Conservation (phyloP, 2,329 filamentous ascomycete genomes). For the Fusarium udum region DNA sequence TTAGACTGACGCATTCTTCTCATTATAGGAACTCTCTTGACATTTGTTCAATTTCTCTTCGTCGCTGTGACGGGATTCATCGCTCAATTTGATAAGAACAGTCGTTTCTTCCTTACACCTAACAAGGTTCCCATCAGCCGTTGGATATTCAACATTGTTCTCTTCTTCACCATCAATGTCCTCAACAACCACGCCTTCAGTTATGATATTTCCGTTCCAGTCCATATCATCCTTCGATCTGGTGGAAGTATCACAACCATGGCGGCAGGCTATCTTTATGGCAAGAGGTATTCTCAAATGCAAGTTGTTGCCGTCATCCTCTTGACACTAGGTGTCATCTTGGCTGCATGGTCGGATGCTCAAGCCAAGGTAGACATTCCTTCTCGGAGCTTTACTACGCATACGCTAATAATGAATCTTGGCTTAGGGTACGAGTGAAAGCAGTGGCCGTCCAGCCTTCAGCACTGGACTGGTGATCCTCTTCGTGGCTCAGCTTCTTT, state of each 20-base stretch:
- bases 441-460: slow-evolving; percentile 45
- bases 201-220: slow-evolving; percentile 93
- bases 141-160: slow-evolving; percentile 87
- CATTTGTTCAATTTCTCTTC: slow-evolving; percentile 88
- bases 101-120: slow-evolving; percentile 76
- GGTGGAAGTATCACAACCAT: slow-evolving; percentile 97
- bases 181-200: slow-evolving; percentile 98
- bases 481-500: slow-evolving; percentile 87
- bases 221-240: slow-evolving; percentile 95
- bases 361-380: slow-evolving; percentile 74
- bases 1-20: slow-evolving; percentile 25
- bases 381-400: background rate
- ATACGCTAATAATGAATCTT: background rate
- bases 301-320: slow-evolving; percentile 85
- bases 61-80: slow-evolving; percentile 82
- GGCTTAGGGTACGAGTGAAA: slow-evolving; percentile 29
- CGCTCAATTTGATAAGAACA: slow-evolving; percentile 74
- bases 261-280: slow-evolving; percentile 85
- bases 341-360: slow-evolving; percentile 90
- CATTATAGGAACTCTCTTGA: slow-evolving; percentile 77
- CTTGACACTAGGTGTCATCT: slow-evolving; percentile 85
- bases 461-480: slow-evolving; percentile 80
- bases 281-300: slow-evolving; percentile 82
- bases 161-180: slow-evolving; percentile 94
- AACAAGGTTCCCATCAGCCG: slow-evolving; percentile 84